These are phyloP conservation scores for Mollisia scopiformis DNA, from an alignment of 2,329 filamentous ascomycete species.

Conservation along the genomic window DNA sequence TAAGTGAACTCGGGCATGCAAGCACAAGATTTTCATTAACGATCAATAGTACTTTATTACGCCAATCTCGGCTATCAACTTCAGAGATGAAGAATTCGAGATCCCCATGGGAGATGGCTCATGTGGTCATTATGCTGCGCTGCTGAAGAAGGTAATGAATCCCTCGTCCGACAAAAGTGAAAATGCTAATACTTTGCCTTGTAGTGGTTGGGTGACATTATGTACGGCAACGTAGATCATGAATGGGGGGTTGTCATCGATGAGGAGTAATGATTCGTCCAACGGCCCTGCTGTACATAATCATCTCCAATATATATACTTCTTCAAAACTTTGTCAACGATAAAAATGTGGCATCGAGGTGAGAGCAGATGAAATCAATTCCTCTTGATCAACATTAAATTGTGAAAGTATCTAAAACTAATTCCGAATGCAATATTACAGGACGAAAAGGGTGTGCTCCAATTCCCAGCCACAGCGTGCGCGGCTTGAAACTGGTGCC, in stretches of 20 bases:
- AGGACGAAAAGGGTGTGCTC: background rate
- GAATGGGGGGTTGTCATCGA: constrained; percentile 70
- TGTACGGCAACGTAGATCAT: constrained; percentile 72
- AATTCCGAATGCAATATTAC: background rate
- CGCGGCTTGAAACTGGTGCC: background rate
- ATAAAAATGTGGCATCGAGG: background rate
- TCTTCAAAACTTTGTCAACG: too few species aligned
- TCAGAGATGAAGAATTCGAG: constrained; percentile 63
- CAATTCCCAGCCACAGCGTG: background rate
- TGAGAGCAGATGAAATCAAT: too few species aligned
- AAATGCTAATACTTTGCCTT: background rate
- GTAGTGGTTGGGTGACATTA: constrained; percentile 67
- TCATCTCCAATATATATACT: background rate
- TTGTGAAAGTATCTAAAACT: background rate
- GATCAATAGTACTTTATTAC: constrained; percentile 76
- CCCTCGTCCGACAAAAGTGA: background rate
- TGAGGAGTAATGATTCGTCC: constrained; percentile 42
- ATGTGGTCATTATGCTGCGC: constrained; percentile 55
- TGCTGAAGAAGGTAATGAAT: constrained; percentile 54
- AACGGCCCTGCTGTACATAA: background rate
- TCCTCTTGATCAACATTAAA: too few species aligned
- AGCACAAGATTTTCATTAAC: too few species aligned
- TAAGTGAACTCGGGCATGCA: too few species aligned
- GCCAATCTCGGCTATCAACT: constrained; percentile 69
- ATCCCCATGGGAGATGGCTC: constrained; percentile 61